Base-by-base conservation (phyloP, 1,284 basidiomycete species). In the Waitea zeae region DNA sequence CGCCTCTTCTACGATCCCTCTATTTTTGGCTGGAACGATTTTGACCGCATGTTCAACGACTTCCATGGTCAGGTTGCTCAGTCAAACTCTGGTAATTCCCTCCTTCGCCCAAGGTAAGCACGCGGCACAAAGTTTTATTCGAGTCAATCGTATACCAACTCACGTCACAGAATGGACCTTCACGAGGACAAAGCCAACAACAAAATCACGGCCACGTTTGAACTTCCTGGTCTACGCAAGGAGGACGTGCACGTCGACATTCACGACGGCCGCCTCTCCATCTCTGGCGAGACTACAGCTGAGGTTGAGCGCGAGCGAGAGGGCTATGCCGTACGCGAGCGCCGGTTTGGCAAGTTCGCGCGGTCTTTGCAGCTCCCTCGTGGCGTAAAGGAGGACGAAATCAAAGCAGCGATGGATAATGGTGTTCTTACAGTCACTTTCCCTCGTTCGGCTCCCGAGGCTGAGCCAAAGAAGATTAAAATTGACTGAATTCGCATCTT, bases 361-460 rank as follows among this genome's bases (percentile, higher is more conserved):
- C 57, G 68, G 24, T 54, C 55, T 2, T 31, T 69, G 37, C 47
- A 54, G 31, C 55, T 69, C 5, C 65, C 67, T 22, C 46, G 50
- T 38, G 65, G 67, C 3, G 49, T 61, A 33, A 62, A 67, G 60
- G 67, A n/a, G n/a, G n/a, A n/a, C n/a, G n/a, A n/a, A n/a, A n/a
- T n/a, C n/a, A n/a, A n/a, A n/a, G n/a, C n/a, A n/a, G n/a, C n/a
- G n/a, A n/a, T n/a, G n/a, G n/a, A n/a, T n/a, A n/a, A n/a, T n/a
- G n/a, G n/a, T n/a, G n/a, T n/a, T n/a, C n/a, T n/a, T n/a, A n/a
- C n/a, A n/a, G n/a, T n/a, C n/a, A n/a, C n/a, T n/a, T n/a, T n/a
- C n/a, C n/a, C n/a, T n/a, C n/a, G n/a, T n/a, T n/a, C n/a, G n/a
- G n/a, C n/a, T n/a, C n/a, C n/a, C n/a, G n/a, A n/a, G n/a, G n/a